Base-by-base conservation (phyloP, 2,329 filamentous ascomycete genomes). In the Clonostachys rhizophaga region DNA sequence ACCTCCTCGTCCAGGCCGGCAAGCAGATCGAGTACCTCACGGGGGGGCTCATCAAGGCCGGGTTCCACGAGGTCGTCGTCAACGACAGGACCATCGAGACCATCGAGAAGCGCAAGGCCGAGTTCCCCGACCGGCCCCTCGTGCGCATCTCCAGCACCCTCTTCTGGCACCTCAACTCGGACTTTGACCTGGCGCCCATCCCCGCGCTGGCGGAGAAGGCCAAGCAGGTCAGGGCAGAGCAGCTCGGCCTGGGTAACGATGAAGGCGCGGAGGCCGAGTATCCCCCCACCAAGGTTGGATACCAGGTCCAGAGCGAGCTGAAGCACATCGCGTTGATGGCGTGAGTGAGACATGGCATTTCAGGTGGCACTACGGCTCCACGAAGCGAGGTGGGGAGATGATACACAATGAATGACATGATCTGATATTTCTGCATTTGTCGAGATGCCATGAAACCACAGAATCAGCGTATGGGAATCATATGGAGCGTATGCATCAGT, bases 21-120 rank as follows among this genome's bases (percentile, higher is more conserved):
- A 83, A 83, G 67, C 79, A 83, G 65, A 69, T 83, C 47, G 79
- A 83, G 68, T 74, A 83, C 64, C 62, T 80, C 44, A 82, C 79
- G 0, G 79, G 79, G 43, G 79, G 79, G 0, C 72, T 83, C 34
- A 68, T 83, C 61, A 82, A 81, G 60, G 79, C 79, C 2, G 79
- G 79, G 5, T 83, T 70, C 64, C 79, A 83, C 63, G 79, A 83
- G 66, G 79, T 83, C 0, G 75, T 80, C 3, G 75, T 83, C 50
- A 82, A 75, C 58, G 69, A 75, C 8, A 61, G 65, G 52, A 83
- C 79, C 0, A 49, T 78, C 2, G 66, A 66, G 12, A 70, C 71
- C 3, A 69, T 82, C 5, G 67, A 68, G 50, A 58, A 58, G 44
- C 70, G 79, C 37, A 64, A 60, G 46, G 45, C 37, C 0, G 63